Base-by-base conservation (phyloP, 352 stramenopile genomes). In the Globisporangium emineosum region DNA sequence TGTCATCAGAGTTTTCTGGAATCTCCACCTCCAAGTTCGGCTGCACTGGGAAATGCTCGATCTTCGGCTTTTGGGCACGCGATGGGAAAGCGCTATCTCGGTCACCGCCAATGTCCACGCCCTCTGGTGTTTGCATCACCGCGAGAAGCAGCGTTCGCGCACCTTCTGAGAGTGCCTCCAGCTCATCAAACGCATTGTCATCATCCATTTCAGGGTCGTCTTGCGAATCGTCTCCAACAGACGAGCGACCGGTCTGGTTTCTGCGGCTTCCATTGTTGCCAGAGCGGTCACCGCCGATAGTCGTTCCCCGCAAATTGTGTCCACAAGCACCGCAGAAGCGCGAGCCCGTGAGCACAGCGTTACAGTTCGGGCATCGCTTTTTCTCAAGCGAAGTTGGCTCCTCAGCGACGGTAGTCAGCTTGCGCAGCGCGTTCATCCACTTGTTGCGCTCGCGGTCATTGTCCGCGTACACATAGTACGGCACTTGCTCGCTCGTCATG, bases 391-490 rank as follows among this genome's bases (percentile, higher is more conserved):
- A 45, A 13, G 91, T 74, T 5, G 81, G 80, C 32, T 94, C 86
- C 63, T 94, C 84, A 3, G 73, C 72, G 13, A 91, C 77, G 0
- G 79, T 64, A 10, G 78, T 93, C 13, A 94, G 66, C 67, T 96
- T 96, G 33, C 84, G 72, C 47, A 96, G 72, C 17, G 88, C 88
- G 23, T 81, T 90, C 77, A 96, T 93, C 88, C 88, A 96, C 65
- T 95, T 94, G 43, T 77, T 89, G 33, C 87, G 88, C 66, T 96
- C 86, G 2, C 85, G 83, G 57, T 95, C 86, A 45, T 93, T 96
- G 67, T 95, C 88, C 0, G 88, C 88, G 64, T 94, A 96, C 37
- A 96, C 88, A 62, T 95, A 96, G 70, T 95, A 96, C 35, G 88
- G 88, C n/a, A 95, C 83, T 60, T 93, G 85, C 47, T 96, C 88